These are phyloP conservation scores for Blastomyces percursus DNA, from an alignment of 2,329 filamentous ascomycete species.

Conservation along the genomic window DNA sequence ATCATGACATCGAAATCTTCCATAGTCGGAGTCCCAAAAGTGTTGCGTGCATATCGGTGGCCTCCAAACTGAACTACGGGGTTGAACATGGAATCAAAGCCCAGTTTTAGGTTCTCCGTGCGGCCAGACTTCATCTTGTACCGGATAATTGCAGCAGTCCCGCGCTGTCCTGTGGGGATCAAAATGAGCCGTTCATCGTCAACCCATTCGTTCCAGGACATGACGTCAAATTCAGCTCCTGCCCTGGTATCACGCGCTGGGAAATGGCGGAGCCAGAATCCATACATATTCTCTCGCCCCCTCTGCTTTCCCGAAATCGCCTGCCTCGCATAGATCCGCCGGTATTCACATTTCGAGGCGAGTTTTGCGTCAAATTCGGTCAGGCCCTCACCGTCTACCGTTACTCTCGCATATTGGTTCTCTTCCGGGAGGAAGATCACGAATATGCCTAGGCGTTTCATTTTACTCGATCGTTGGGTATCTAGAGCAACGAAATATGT, in stretches of 20 bases:
- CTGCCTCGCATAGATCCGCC: constrained; percentile 5
- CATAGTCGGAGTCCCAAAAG: constrained; percentile 3
- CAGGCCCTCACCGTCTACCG: neutral
- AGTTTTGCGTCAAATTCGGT: neutral
- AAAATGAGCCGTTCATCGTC: neutral
- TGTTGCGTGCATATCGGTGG: constrained; percentile 1
- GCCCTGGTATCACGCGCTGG: neutral
- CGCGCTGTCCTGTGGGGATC: constrained; percentile 3
- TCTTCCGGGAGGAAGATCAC: constrained; percentile 5
- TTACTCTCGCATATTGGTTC: constrained; percentile 6
- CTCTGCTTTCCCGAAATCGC: neutral
- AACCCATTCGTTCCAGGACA: constrained; percentile 5
- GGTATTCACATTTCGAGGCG: constrained; percentile 3
- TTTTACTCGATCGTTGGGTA: constrained; percentile 5
- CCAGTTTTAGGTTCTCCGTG: constrained; percentile 4
- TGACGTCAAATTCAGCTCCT: constrained; percentile 4
- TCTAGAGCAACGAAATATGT: constrained; percentile 16
- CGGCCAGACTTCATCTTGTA: neutral
- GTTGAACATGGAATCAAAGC: constrained; percentile 9
- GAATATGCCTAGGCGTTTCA: constrained; percentile 3
- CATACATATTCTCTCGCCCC: neutral
- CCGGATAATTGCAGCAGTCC: constrained; percentile 6
- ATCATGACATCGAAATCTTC: constrained; percentile 6
- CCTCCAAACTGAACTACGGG: constrained; percentile 8
- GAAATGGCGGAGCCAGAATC: constrained; percentile 6